Base-by-base conservation (phyloP, 495 filamentous ascomycete species). In the Podospora sp. region DNA sequence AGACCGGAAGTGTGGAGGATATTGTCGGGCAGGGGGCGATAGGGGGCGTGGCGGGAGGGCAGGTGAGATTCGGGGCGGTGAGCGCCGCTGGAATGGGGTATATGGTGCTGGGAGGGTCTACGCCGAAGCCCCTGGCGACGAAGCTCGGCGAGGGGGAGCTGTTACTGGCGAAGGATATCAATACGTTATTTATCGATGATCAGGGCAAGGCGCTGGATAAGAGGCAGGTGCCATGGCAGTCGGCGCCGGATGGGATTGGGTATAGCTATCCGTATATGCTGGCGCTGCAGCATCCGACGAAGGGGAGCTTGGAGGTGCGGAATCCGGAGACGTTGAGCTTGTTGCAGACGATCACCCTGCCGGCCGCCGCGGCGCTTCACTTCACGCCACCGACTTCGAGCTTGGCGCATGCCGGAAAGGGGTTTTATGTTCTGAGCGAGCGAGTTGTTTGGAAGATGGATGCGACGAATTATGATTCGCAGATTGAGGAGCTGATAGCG, bases 221-320 rank as follows among this genome's bases (percentile, higher is more conserved):
- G 72, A 85, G 91, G 51, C 94, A 97, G 78, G 87, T 98, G 27
- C 93, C 92, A 11, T 99, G 95, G 95, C 86, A 89, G 29, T 83
- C 88, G 60, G 93, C 93, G 0, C 96, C 95, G 1, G 93, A 96
- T 67, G 86, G 89, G 55, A 87, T 99, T 61, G 96, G 94, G 50
- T 98, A 97, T 73, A 96, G 92, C 51, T 97, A 99, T 72, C 95
- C 95, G 0, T 99, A 97, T 73, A 83, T 99, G 50, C 80, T 99
- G 46, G 91, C 93, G 2, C 82, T 99, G 4, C 94, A 96, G 73
- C 81, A 90, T 26, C 86, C 92, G 2, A 84, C 90, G 2, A 96
- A 95, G 77, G 96, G 96, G 1, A 86, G 88, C 9, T 78, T 99
- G 26, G 96, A 98, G 72, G 89, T 98, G 6, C 85, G 95, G 18